Conservation (phyloP, 352 stramenopile species). For the Pythium biforme region DNA sequence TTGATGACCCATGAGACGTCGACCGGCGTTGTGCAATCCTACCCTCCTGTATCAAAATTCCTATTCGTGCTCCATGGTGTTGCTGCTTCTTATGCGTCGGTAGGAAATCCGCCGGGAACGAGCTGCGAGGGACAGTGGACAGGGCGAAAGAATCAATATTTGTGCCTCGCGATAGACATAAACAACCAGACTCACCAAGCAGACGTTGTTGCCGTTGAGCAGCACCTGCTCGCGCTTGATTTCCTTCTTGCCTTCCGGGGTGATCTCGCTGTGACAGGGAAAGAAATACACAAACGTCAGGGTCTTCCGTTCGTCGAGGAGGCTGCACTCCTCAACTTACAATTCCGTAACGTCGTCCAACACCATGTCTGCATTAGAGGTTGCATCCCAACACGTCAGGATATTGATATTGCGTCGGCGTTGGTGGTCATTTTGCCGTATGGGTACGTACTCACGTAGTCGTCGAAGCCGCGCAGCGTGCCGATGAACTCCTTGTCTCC, state of each 20-base stretch:
- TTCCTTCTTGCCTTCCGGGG: constrained; percentile 82
- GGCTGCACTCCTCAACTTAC: constrained; percentile 38
- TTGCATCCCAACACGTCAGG: not conserved
- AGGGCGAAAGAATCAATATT: not conserved
- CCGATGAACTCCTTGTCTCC: constrained; percentile 95
- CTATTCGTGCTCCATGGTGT: not conserved
- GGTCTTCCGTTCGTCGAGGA: not conserved
- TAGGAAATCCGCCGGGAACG: constrained; percentile 75
- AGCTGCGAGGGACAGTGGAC: constrained; percentile 38
- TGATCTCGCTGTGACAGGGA: constrained; percentile 66
- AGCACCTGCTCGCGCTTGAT: constrained; percentile 94
- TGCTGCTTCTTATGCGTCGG: constrained; percentile 11
- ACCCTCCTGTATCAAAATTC: not conserved
- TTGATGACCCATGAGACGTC: not conserved
- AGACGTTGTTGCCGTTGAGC: constrained; percentile 98
- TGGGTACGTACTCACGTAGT: constrained; percentile 93
- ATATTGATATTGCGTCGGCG: not conserved
- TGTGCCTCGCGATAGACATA: not conserved
- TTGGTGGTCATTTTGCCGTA: not conserved
- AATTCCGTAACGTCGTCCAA: constrained; percentile 95
- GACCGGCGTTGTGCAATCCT: not conserved
- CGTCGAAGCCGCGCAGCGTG: constrained; percentile 94
- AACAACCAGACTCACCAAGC: constrained; percentile 55
- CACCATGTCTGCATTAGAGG: constrained; percentile 85
- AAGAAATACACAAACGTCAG: not conserved